Evolutionary conservation across 2,329 filamentous ascomycete species (phyloP).

Genomic region (Fusarium decemcellulare): DNA sequence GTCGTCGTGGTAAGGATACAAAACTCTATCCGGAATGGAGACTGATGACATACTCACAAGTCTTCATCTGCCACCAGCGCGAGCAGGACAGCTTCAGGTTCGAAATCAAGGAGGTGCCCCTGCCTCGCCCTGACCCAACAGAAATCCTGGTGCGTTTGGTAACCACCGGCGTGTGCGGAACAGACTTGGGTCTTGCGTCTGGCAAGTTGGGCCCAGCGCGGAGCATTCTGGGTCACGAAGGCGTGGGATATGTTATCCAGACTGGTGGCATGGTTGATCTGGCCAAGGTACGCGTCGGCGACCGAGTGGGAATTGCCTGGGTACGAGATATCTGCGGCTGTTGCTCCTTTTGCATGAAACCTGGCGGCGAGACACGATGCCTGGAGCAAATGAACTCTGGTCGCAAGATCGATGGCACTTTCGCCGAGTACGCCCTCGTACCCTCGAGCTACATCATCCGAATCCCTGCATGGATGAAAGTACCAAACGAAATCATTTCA

Average conservation of each 20-base stretch:
- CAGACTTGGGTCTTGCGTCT: slow-evolving; percentile 16
- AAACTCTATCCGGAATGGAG: too few relatives aligned
- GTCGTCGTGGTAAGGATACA: too few relatives aligned
- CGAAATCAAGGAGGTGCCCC: background rate
- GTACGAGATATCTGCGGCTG: slow-evolving; percentile 46
- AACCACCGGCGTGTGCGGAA: slow-evolving; percentile 18
- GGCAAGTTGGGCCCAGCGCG: slow-evolving; percentile 21
- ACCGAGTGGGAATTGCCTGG: slow-evolving; percentile 21
- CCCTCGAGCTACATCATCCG: slow-evolving; percentile 51
- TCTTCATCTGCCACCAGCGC: background rate
- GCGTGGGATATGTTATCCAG: slow-evolving; percentile 14
- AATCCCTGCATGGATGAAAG: slow-evolving; percentile 36
- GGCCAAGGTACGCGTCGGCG: background rate
- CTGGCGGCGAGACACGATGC: slow-evolving; percentile 54
- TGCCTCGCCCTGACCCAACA: background rate
- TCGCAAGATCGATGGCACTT: slow-evolving; percentile 51
- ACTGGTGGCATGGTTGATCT: background rate
- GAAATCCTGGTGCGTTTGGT: slow-evolving; percentile 12
- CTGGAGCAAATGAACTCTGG: slow-evolving; percentile 50
- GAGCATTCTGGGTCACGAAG: slow-evolving; percentile 21
- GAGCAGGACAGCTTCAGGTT: background rate
- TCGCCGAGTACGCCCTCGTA: slow-evolving; percentile 55
- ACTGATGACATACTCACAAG: background rate
- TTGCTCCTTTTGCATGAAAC: slow-evolving; percentile 52
- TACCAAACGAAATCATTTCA: slow-evolving; percentile 53